These are phyloP conservation scores for Aspergillus candidus DNA, from an alignment of 2,329 filamentous ascomycete genomes.

Conservation along the genomic window DNA sequence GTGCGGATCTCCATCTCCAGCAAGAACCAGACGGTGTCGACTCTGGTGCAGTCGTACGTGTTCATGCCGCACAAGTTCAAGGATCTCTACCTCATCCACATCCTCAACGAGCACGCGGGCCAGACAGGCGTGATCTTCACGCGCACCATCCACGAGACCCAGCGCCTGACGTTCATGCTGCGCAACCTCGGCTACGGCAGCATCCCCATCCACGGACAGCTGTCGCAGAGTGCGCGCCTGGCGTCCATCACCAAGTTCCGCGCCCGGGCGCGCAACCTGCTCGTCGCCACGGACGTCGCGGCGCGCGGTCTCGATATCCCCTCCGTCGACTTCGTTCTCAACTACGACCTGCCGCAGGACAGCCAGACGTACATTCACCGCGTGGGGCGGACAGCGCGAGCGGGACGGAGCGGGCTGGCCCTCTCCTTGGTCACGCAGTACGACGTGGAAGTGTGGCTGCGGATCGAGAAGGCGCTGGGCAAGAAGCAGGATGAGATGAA, in stretches of 20 bases:
- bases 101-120: slow-evolving; percentile 82
- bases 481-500: slow-evolving; percentile 67
- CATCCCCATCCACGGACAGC: slow-evolving; percentile 86
- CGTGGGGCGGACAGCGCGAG: slow-evolving; percentile 80
- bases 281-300: slow-evolving; percentile 88
- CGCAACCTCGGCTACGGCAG: slow-evolving; percentile 80
- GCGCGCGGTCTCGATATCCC: slow-evolving; percentile 89
- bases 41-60: slow-evolving; percentile 76
- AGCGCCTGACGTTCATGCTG: slow-evolving; percentile 75
- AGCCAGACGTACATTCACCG: slow-evolving; percentile 88
- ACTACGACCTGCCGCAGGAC: slow-evolving; percentile 77
- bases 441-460: slow-evolving; percentile 70
- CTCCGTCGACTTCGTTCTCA: slow-evolving; percentile 80
- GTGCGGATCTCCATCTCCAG: slow-evolving; percentile 74
- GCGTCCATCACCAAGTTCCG: slow-evolving; percentile 89
- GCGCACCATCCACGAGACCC: slow-evolving; percentile 83
- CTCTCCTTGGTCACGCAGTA: slow-evolving; percentile 83
- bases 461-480: slow-evolving; percentile 76
- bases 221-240: slow-evolving; percentile 79
- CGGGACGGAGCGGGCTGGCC: slow-evolving; percentile 76
- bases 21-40: slow-evolving; percentile 88
- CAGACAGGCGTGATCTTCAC: slow-evolving; percentile 86
- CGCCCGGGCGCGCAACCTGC: slow-evolving; percentile 69
- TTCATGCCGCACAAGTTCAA: slow-evolving; percentile 84
- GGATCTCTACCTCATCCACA: slow-evolving; percentile 79